Evolutionary conservation across 2,329 filamentous ascomycete species (phyloP).

Genomic region (Cladosporium halotolerans): DNA sequence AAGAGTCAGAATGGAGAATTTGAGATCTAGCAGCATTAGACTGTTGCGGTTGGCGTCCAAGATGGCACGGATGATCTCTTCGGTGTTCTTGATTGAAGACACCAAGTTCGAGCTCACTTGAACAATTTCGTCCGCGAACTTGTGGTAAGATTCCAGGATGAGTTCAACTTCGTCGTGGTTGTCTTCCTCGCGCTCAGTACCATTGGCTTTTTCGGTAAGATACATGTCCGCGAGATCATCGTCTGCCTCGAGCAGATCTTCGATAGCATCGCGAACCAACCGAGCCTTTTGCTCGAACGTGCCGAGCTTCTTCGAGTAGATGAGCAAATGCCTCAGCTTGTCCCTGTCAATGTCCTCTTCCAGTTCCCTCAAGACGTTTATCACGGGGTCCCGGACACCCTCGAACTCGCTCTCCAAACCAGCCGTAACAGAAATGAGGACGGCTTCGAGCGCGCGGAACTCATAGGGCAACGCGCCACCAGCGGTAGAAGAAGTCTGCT

Average conservation of each 20-base stretch:
- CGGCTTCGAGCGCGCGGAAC: slow-evolving; percentile 90
- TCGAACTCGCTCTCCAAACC: slow-evolving; percentile 93
- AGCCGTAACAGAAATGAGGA: slow-evolving; percentile 86
- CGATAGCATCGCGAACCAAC: slow-evolving; percentile 87
- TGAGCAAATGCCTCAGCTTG: slow-evolving; percentile 82
- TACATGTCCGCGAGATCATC: slow-evolving; percentile 96
- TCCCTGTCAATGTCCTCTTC: slow-evolving; percentile 96
- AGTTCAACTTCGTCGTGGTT: slow-evolving; percentile 97
- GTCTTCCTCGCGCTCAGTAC: slow-evolving; percentile 66
- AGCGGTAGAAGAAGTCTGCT: slow-evolving; percentile 46
- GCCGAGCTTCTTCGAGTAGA: slow-evolving; percentile 90
- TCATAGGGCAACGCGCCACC: slow-evolving; percentile 75
- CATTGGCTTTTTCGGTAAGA: slow-evolving; percentile 76
- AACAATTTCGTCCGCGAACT: slow-evolving; percentile 95
- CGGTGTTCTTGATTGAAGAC: slow-evolving; percentile 91
- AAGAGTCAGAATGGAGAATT: slow-evolving; percentile 90
- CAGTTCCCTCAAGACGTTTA: slow-evolving; percentile 78
- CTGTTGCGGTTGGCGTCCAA: slow-evolving; percentile 96
- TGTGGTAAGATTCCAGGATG: slow-evolving; percentile 94
- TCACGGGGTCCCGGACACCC: slow-evolving; percentile 84
- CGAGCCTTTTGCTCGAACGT: slow-evolving; percentile 97
- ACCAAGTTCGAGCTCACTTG: slow-evolving; percentile 91
- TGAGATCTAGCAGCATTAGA: slow-evolving; percentile 93
- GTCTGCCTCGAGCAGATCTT: slow-evolving; percentile 91
- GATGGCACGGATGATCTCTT: slow-evolving; percentile 96